Base-by-base conservation (phyloP, 192 early-diverging fungal species). In the Dimargaris cristalligena region DNA sequence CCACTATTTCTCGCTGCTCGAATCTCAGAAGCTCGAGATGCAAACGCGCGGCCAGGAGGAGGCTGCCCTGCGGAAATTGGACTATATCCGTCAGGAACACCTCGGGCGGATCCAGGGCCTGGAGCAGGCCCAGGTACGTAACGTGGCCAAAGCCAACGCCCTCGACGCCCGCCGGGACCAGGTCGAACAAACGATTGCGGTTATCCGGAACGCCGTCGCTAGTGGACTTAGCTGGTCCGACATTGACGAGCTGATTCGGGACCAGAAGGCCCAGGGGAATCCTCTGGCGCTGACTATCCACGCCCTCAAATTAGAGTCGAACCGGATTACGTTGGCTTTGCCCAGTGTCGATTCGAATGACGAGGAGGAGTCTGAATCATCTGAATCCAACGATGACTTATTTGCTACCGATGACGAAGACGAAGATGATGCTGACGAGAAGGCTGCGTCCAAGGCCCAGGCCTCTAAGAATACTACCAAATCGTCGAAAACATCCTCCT, bases 181-280 rank as follows among this genome's bases (percentile, higher is more conserved):
- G 63, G 91, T 94, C 0, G 95, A 97, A 58, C 81, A 85, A 44
- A 82, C 91, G 0, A 87, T 99, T 54, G 68, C 78, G 60, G 85
- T 93, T 45, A 84, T 94, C 61, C 79, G 92, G 32, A 80, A 83
- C 64, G 92, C 89, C 30, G 80, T 96, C 8, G 89, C 89, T 8
- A 80, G 80, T 26, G 88, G 91, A 4, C 93, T 97, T 86, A 94
- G 96, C 67, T 99, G 96, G 96, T 74, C 77, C 59, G 96, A 99
- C 67, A 72, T 99, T 6, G 86, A 84, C 51, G 85, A 92, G 58
- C 70, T 94, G 33, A 80, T 99, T 2, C 69, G 74, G 31, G 88
- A 92, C 33, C 91, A 97, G 63, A 77, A 79, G 66, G 80, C 72
- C 23, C 71, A 74, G 26, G 82, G 79, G 2, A 93, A 90, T 52